phyloP scores from a whole-genome alignment of 2,329 filamentous ascomycete genomes.

The Cercospora sp. region DNA sequence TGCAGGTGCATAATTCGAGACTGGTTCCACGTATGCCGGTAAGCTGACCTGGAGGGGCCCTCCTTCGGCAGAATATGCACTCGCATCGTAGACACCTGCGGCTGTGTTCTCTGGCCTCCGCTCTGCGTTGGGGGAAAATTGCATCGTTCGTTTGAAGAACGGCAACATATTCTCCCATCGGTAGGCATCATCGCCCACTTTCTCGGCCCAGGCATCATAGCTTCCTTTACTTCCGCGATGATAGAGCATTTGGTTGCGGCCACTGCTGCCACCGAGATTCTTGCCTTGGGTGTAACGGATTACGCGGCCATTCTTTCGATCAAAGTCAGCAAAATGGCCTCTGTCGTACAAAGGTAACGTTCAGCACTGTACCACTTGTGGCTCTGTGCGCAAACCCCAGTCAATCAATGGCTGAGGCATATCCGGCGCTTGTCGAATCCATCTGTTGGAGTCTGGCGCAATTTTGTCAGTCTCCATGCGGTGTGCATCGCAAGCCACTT shows the following conservation, averaged over 20 bases:
- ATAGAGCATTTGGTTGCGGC: slow-evolving; percentile 33
- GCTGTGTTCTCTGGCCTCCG: slow-evolving; percentile 21
- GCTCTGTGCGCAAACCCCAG: slow-evolving; percentile 36
- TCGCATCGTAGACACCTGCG: slow-evolving; percentile 1
- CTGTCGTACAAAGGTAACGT: background rate
- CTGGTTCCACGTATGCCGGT: slow-evolving; percentile 33
- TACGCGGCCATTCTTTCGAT: slow-evolving; percentile 17
- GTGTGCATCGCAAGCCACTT: background rate
- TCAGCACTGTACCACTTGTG: slow-evolving; percentile 24
- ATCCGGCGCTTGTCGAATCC: slow-evolving; percentile 14
- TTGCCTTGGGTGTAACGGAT: slow-evolving; percentile 36
- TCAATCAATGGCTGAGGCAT: slow-evolving; percentile 32
- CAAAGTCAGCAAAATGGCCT: background rate
- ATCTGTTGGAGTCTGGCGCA: slow-evolving; percentile 16
- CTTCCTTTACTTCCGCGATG: slow-evolving; percentile 36
- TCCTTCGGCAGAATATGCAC: slow-evolving; percentile 24
- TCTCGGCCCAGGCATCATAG: slow-evolving; percentile 44
- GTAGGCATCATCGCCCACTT: slow-evolving; percentile 65
- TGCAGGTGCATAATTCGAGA: slow-evolving; percentile 33
- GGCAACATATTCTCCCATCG: slow-evolving; percentile 58
- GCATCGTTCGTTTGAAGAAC: slow-evolving; percentile 49
- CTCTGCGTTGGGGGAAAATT: slow-evolving; percentile 22
- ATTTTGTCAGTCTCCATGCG: no score
- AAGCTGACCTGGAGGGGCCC: slow-evolving; percentile 41
- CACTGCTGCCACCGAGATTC: slow-evolving; percentile 34